A percentile compares a stretch with the other conserved stretches of the same genome.
phyloP scores from a whole-genome alignment of 495 filamentous ascomycete genomes.

The Penicillium steckii region DNA sequence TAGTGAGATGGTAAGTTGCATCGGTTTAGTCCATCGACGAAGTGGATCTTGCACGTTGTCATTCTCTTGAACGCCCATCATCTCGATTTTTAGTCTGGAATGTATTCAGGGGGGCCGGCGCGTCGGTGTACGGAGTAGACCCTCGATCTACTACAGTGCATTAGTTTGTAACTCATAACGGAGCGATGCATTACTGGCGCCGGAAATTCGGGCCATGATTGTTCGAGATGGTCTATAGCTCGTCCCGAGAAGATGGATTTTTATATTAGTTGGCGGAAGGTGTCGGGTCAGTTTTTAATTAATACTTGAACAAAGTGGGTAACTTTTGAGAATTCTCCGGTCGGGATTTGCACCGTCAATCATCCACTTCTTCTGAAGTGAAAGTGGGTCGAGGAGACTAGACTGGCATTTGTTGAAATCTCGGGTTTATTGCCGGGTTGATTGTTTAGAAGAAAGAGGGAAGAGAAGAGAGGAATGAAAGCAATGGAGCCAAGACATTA shows the following conservation, averaged over 20 bases:
- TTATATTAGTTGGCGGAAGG: background rate
- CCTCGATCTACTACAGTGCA: no score
- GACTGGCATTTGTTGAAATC: background rate
- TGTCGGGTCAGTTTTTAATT: background rate
- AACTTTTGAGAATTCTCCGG: conserved; percentile 21
- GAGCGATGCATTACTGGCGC: background rate
- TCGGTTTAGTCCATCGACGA: background rate
- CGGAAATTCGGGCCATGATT: background rate
- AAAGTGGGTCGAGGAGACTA: conserved; percentile 13
- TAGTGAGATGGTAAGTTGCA: background rate
- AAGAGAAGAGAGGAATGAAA: background rate
- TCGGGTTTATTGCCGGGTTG: conserved; percentile 15
- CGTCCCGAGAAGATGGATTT: background rate
- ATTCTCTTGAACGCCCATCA: background rate
- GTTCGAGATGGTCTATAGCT: conserved; percentile 1
- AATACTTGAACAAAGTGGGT: background rate
- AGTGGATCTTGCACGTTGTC: background rate
- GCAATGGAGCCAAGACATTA: conserved; percentile 5
- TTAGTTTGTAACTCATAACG: no score
- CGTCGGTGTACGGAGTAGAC: background rate
- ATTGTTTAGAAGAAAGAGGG: conserved; percentile 12
- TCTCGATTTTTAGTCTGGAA: background rate
- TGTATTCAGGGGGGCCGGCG: background rate
- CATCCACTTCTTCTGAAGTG: conserved; percentile 1
- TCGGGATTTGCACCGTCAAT: conserved; percentile 18